Conservation (phyloP, 352 stramenopile species). For the Phytopythium mirpurense region DNA sequence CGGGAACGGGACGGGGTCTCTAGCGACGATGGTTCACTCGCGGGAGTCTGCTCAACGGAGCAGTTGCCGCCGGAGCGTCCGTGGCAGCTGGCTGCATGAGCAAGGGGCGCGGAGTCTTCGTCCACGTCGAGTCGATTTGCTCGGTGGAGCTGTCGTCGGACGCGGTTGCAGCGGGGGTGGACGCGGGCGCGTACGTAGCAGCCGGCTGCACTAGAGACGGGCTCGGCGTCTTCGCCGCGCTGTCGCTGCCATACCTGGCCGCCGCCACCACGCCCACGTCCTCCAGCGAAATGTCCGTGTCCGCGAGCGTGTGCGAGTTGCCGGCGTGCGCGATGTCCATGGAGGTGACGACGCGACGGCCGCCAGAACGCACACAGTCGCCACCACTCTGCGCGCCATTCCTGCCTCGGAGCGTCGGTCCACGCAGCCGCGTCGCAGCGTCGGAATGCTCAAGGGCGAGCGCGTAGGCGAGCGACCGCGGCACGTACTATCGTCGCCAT, state of each 20-base stretch:
- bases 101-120: slow-evolving; percentile 7
- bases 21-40: background rate
- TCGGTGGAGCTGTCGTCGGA: background rate
- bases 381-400: background rate
- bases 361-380: slow-evolving; percentile 11
- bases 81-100: slow-evolving; percentile 7
- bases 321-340: slow-evolving; percentile 12
- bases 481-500: background rate
- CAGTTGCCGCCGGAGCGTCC: slow-evolving; percentile 7
- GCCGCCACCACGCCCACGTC: slow-evolving; percentile 19
- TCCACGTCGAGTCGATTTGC: background rate
- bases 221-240: slow-evolving; percentile 9
- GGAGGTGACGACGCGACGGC: slow-evolving; percentile 18
- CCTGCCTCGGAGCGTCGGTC: background rate
- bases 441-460: background rate
- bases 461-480: background rate
- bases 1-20: slow-evolving; percentile 2
- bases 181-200: background rate
- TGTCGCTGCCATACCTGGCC: slow-evolving; percentile 8
- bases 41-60: background rate
- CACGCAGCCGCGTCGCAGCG: background rate
- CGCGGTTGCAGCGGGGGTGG: no score
- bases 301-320: slow-evolving; percentile 14
- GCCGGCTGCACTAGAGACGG: slow-evolving; percentile 1
- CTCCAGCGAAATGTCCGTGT: slow-evolving; percentile 14